These are phyloP conservation scores for Hirsutella minnesotensis DNA, from an alignment of 2,329 filamentous ascomycete genomes.

Conservation along the genomic window DNA sequence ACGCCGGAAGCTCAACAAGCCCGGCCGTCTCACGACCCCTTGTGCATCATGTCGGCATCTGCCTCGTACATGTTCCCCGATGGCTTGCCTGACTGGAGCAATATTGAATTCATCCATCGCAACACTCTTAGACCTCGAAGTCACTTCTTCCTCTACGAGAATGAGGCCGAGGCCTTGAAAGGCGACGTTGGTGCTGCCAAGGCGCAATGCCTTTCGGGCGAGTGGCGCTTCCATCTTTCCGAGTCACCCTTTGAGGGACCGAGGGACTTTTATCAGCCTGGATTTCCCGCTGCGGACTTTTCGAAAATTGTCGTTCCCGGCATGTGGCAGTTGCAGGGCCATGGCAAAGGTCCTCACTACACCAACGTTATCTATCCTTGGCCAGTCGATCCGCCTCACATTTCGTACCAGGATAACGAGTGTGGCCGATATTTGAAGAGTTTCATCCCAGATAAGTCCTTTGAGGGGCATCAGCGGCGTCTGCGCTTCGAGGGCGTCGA, in stretches of 20 bases:
- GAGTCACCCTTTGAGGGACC: conserved; percentile 34
- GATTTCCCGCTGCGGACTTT: conserved; percentile 21
- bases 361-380: conserved; percentile 59
- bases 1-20: too few species aligned
- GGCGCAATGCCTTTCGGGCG: conserved; percentile 35
- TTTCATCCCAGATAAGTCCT: conserved; percentile 39
- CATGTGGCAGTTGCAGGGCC: conserved; percentile 61
- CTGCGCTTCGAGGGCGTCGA: conserved; percentile 67
- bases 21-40: too few species aligned
- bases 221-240: conserved; percentile 41
- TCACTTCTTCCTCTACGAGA: conserved; percentile 41
- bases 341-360: conserved; percentile 52
- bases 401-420: conserved; percentile 53
- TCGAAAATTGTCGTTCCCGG: conserved; percentile 47
- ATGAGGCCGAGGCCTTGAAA: conserved; percentile 34
- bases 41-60: neutral
- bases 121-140: conserved; percentile 46
- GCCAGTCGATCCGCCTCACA: conserved; percentile 53
- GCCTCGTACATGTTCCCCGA: neutral
- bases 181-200: conserved; percentile 26
- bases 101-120: conserved; percentile 45
- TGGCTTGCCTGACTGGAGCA: conserved; percentile 44
- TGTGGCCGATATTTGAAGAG: conserved; percentile 49
- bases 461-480: conserved; percentile 43
- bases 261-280: conserved; percentile 22